These are phyloP conservation scores for Microthlaspi erraticum DNA, from an alignment of 345 rosid species.

Conservation along the genomic window DNA sequence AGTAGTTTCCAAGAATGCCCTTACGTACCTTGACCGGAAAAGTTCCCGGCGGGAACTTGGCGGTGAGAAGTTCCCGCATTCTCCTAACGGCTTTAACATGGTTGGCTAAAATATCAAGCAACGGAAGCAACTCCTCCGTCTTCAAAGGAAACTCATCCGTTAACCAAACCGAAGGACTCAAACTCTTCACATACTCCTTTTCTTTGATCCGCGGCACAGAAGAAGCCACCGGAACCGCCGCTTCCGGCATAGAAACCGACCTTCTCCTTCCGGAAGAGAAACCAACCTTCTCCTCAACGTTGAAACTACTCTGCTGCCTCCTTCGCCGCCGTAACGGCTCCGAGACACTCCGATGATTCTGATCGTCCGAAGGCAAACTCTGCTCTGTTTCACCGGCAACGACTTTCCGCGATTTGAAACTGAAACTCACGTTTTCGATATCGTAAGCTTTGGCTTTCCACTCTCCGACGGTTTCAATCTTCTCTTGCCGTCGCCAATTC, in stretches of 20 bases:
- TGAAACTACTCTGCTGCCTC: conserved; percentile 78
- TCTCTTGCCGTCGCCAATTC: conserved; percentile 86
- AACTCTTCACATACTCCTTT: conserved; percentile 82
- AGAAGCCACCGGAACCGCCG: conserved; percentile 26
- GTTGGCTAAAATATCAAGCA: conserved; percentile 92
- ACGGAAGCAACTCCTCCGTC: conserved; percentile 89
- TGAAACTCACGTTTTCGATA: conserved; percentile 73
- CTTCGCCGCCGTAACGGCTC: conserved; percentile 61
- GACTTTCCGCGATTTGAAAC: conserved; percentile 73
- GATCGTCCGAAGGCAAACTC: conserved; percentile 50
- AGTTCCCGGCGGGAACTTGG: conserved; percentile 85
- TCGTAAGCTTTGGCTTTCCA: conserved; percentile 90
- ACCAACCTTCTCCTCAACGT: conserved; percentile 66
- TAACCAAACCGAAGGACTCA: conserved; percentile 93
- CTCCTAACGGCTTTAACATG: conserved; percentile 96
- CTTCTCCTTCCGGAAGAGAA: conserved; percentile 53
- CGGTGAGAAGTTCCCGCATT: conserved; percentile 80
- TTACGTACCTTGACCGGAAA: conserved; percentile 88
- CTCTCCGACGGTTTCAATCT: conserved; percentile 71
- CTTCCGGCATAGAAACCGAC: conserved; percentile 52
- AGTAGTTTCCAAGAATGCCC: background rate
- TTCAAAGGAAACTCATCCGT: conserved; percentile 78
- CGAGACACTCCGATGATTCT: conserved; percentile 41
- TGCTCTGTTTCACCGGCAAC: conserved; percentile 62
- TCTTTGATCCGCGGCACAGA: conserved; percentile 60